Percentiles rank a stretch among this genome's conserved stretches.
These are phyloP conservation scores for Penicillium egyptiacum DNA, from an alignment of 495 filamentous ascomycete genomes.

Conservation along the genomic window DNA sequence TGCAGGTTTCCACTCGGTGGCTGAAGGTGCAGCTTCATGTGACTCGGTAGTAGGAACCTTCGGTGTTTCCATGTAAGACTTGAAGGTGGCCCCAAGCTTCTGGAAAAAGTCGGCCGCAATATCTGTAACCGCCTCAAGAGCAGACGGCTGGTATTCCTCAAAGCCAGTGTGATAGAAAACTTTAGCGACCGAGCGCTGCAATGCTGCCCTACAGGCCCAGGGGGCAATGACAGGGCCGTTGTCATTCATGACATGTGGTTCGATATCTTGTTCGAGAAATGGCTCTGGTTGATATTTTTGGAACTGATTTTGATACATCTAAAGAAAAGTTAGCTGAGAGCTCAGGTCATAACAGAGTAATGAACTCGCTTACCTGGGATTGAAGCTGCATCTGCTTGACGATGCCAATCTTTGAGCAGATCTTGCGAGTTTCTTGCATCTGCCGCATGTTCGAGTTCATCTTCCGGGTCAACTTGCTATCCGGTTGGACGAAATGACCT, in stretches of 20 bases:
- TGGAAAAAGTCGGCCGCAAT: constrained; percentile 86
- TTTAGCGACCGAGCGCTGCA: constrained; percentile 89
- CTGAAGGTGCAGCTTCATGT: constrained; percentile 27
- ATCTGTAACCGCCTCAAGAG: constrained; percentile 86
- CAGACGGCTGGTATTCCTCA: constrained; percentile 94
- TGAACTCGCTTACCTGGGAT: constrained; percentile 67
- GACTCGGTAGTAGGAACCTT: constrained; percentile 56
- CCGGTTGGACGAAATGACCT: constrained; percentile 75
- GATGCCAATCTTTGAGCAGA: constrained; percentile 92
- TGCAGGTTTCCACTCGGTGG: constrained; percentile 56
- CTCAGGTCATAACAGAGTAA: background rate
- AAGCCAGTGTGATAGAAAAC: constrained; percentile 97
- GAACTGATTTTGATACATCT: constrained; percentile 98
- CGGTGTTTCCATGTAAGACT: constrained; percentile 78
- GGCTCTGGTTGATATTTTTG: constrained; percentile 94
- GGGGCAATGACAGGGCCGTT: constrained; percentile 83
- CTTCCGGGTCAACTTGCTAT: constrained; percentile 71
- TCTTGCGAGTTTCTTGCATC: constrained; percentile 95
- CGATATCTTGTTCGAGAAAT: constrained; percentile 80
- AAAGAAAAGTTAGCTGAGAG: constrained; percentile 14
- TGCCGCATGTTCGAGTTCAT: constrained; percentile 90
- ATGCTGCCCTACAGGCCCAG: constrained; percentile 72
- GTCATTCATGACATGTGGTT: constrained; percentile 82
- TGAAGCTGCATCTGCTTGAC: constrained; percentile 99
- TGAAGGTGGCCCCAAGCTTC: constrained; percentile 76